Percentiles rank a stretch among this genome's conserved stretches.
These are phyloP conservation scores for Cladobotryum protrusum DNA, from an alignment of 2,329 filamentous ascomycete species.

Conservation along the genomic window DNA sequence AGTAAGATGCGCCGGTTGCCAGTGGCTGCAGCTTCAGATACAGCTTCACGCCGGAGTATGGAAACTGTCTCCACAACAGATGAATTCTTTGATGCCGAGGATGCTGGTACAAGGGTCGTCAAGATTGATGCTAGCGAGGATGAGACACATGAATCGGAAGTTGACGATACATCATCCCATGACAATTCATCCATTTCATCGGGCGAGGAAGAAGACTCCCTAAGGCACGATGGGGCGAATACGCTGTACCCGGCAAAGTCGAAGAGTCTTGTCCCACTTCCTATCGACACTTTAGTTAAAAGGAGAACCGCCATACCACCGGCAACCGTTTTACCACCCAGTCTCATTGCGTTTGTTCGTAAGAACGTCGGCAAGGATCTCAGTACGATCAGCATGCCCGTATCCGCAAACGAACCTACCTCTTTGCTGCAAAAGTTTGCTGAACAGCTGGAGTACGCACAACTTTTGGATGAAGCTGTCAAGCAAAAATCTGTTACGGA, in stretches of 20 bases:
- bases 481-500: constrained; percentile 55
- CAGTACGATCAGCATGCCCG: constrained; percentile 94
- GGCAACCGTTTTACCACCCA: constrained; percentile 75
- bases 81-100: constrained; percentile 91
- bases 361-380: constrained; percentile 98
- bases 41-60: constrained; percentile 55
- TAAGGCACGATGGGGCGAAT: constrained; percentile 53
- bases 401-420: constrained; percentile 88
- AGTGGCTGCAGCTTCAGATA: constrained; percentile 42
- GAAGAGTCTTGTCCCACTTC: constrained; percentile 71
- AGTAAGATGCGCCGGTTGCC: constrained; percentile 70
- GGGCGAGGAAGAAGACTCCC: constrained; percentile 52
- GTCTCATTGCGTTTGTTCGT: constrained; percentile 85
- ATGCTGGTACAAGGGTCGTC: constrained; percentile 59
- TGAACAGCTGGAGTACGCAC: constrained; percentile 86
- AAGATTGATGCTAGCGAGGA: constrained; percentile 68
- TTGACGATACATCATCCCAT: constrained; percentile 45
- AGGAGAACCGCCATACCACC: constrained; percentile 66
- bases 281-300: constrained; percentile 56
- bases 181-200: constrained; percentile 56
- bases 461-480: constrained; percentile 71
- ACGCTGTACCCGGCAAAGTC: constrained; percentile 68
- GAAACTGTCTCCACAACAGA: constrained; percentile 73
- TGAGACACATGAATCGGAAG: constrained; percentile 52
- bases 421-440: constrained; percentile 83